These are phyloP conservation scores for Melocanna baccifera DNA, from an alignment of 176 grass and related monocot genomes.

Conservation along the genomic window DNA sequence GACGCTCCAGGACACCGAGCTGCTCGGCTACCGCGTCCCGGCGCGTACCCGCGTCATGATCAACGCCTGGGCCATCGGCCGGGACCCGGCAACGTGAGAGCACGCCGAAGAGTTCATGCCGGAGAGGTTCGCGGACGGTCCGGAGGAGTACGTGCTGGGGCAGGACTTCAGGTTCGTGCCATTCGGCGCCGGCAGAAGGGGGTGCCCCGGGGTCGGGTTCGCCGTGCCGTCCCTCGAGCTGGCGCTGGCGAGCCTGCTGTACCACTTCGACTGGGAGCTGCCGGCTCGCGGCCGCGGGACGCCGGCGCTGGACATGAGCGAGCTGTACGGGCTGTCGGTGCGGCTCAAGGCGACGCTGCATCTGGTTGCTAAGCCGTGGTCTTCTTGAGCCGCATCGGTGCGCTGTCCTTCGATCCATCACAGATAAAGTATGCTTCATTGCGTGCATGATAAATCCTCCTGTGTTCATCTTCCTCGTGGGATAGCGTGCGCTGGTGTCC, in stretches of 20 bases:
- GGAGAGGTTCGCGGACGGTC: conserved; percentile 25
- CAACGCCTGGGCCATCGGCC: conserved; percentile 51
- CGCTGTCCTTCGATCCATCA: too few species aligned
- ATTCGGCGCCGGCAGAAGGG: conserved; percentile 58
- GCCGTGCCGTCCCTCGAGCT: conserved; percentile 23
- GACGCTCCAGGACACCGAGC: conserved; percentile 33
- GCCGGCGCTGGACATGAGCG: conserved; percentile 18
- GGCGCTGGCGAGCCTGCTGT: conserved; percentile 30
- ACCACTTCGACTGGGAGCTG: conserved; percentile 42
- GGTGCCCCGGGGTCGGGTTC: conserved; percentile 48
- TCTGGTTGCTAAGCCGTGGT: conserved; percentile 33
- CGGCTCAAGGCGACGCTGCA: conserved; percentile 27
- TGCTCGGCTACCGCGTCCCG: conserved; percentile 26
- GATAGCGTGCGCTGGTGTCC: too few species aligned
- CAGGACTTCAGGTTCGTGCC: conserved; percentile 51
- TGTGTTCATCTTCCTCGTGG: too few species aligned
- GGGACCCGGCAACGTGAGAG: conserved; percentile 46
- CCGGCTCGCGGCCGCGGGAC: not conserved
- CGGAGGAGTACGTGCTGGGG: not conserved
- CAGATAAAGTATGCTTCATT: too few species aligned
- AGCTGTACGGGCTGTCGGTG: conserved; percentile 30
- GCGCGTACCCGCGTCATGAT: conserved; percentile 30
- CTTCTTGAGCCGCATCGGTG: not conserved
- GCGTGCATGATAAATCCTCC: too few species aligned
- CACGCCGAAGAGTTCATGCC: conserved; percentile 47